Evolutionary conservation across 352 stramenopile genomes (phyloP).

Genomic region (Blastocystis sp.): DNA sequence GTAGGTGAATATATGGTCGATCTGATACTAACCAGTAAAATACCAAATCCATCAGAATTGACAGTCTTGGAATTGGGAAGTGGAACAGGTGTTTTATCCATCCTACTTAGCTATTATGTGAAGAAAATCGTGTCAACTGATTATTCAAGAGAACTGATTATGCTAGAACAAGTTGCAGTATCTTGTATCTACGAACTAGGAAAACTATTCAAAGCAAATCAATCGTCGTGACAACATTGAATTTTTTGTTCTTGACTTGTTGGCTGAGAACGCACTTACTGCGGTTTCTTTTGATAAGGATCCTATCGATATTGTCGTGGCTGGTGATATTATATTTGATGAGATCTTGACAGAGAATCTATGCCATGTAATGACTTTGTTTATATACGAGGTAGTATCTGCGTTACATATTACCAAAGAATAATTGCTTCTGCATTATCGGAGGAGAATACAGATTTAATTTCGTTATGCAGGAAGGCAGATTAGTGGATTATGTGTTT

Average conservation of each 20-base stretch:
- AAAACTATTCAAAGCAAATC: not conserved
- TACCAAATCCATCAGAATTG: not conserved
- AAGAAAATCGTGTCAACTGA: not conserved
- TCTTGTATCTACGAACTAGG: not conserved
- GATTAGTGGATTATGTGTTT: not conserved
- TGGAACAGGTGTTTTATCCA: not conserved
- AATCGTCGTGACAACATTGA: not conserved
- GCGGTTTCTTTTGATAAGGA: not conserved
- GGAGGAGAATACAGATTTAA: constrained; percentile 21
- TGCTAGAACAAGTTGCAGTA: not conserved
- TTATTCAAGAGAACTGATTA: not conserved
- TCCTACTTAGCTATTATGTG: not conserved
- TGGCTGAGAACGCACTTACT: not conserved
- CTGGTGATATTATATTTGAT: constrained; percentile 45
- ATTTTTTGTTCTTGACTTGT: not conserved
- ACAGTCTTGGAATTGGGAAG: not conserved
- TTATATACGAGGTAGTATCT: not conserved
- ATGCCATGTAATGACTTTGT: not conserved
- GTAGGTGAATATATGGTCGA: not conserved
- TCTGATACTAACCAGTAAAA: not conserved
- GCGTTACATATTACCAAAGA: not conserved
- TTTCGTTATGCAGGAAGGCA: not conserved
- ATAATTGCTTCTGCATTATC: not conserved
- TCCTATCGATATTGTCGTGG: constrained; percentile 11
- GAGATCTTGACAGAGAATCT: constrained; percentile 29